Evolutionary conservation across 2,329 filamentous ascomycete genomes (phyloP), one percentile per base, ranked within the genome.

Genomic region (Sporothrix mexicana): DNA sequence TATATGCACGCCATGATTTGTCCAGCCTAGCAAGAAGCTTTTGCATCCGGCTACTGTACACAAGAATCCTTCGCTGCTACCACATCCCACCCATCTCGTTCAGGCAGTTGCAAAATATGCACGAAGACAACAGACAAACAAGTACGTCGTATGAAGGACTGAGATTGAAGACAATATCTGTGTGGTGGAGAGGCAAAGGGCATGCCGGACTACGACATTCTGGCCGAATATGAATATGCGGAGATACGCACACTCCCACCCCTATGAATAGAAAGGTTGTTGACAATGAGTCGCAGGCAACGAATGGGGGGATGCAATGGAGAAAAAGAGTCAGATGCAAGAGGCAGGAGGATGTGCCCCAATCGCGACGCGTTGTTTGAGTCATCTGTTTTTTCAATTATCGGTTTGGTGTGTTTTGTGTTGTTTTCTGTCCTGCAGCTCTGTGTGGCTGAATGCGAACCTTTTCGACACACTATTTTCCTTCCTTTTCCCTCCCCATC

Each of bases 1-100:
- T 66, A 25, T 30, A 66, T 51, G 64, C 64, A 67, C 45, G 23
- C 64, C 23, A 20, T 51, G 13, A 9, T 49, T 51, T 67, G 64
- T 25, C 64, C 23, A 51, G 64, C 45, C 64, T 51, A 36, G 64
- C 45, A 15, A 51, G 23, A 17, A 49, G 64, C 23, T 67, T 36
- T n/a, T 67, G 64, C 64, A 67, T 51, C 45, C 45, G 64, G 64
- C 43, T 66, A 12, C 64, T 67, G 45, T 66, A 15, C 62, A 67
- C 62, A 51, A 23, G 64, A 51, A 67, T 67, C 64, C 64, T 67
- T 67, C 64, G 17, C 45, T 67, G 51, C 64, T 23, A 67, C 64
- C 64, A 20, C 8, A 67, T 36, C 43, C 23, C 64, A 6, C 43
- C 64, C 13, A 36, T 67, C 17, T 51, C 45, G 8, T 15, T 49